Evolutionary conservation across 495 filamentous ascomycete species (phyloP), one percentile per base, ranked within the genome.

Genomic region (Penicillium soppii): DNA sequence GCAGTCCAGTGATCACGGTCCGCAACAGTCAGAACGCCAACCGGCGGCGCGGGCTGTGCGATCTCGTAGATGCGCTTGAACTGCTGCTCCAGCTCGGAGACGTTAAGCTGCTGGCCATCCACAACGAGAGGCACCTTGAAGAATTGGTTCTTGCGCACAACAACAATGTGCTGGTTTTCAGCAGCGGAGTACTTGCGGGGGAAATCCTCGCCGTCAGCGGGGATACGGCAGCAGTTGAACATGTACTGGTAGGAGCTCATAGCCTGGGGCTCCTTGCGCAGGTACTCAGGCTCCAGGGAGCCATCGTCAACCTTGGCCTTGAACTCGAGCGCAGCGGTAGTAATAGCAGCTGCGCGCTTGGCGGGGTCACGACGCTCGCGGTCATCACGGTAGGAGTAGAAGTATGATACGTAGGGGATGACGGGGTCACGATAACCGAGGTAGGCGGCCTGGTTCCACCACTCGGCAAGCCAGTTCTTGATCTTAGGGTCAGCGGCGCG

Each of bases 161-260:
- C 91, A 17, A 95, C 65, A 51, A 96, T 88, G 69, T 97, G 89
- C 70, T 89, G 83, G 77, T 95, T 82, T 57, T 89, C 82, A 32
- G 81, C 56, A 36, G 80, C 78, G 16, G 83, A 67, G 67, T 87
- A 96, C 72, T 95, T 96, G 68, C 88, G 78, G 2, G 89, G 89
- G 66, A 87, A 83, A 58, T 99, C 95, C 7, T 82, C 83, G 3
- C 86, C 82, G 58, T 86, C 87, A 44, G 83, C 85, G n/a, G 95
- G 88, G 26, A 97, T 83, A 51, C 95, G 87, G 74, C 85, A 89
- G 68, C 79, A 78, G 70, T 99, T 97, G 82, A 99, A 99, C 95
- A 99, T 97, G 84, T 87, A 99, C 75, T 96, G 78, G 78, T 97
- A 97, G 50, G 87, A 89, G 79, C 87, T 88, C 95, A 97, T 97